Evolutionary conservation across 768 basidiomycete genomes (phyloP).

Genomic region (Russula dissimulans): DNA sequence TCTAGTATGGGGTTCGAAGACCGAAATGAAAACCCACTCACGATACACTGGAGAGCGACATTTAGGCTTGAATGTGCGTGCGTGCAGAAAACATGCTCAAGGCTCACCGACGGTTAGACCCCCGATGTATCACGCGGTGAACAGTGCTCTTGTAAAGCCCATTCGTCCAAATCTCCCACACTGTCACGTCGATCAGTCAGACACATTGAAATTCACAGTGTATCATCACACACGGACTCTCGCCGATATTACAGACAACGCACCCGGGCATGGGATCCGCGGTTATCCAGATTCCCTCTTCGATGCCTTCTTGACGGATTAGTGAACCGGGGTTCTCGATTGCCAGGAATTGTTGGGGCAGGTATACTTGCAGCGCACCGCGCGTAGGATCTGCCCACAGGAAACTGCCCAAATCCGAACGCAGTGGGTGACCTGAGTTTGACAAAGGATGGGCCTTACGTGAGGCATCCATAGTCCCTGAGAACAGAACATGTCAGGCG

Average conservation of each 20-base stretch:
- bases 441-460: conserved; percentile 36
- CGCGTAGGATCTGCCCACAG: conserved; percentile 76
- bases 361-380: conserved; percentile 75
- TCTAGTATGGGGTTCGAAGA: not conserved
- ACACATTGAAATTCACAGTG: not conserved
- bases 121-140: conserved; percentile 79
- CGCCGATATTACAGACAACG: conserved; percentile 86
- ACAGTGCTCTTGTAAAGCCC: conserved; percentile 82
- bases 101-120: conserved; percentile 51
- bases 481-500: not conserved
- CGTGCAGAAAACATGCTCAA: not conserved
- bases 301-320: conserved; percentile 43
- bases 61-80: not conserved
- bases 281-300: conserved; percentile 64
- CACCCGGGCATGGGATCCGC: conserved; percentile 79
- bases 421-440: not conserved
- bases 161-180: conserved; percentile 91
- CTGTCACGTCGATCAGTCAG: conserved; percentile 27
- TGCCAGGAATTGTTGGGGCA: conserved; percentile 34
- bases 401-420: conserved; percentile 42
- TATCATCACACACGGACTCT: conserved; percentile 47
- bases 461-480: conserved; percentile 88
- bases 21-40: conserved; percentile 29
- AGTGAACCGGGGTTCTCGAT: conserved; percentile 25
- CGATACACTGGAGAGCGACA: conserved; percentile 49